phyloP scores from a whole-genome alignment of 1,284 basidiomycete species.

The Coniferiporia sulphurascens region DNA sequence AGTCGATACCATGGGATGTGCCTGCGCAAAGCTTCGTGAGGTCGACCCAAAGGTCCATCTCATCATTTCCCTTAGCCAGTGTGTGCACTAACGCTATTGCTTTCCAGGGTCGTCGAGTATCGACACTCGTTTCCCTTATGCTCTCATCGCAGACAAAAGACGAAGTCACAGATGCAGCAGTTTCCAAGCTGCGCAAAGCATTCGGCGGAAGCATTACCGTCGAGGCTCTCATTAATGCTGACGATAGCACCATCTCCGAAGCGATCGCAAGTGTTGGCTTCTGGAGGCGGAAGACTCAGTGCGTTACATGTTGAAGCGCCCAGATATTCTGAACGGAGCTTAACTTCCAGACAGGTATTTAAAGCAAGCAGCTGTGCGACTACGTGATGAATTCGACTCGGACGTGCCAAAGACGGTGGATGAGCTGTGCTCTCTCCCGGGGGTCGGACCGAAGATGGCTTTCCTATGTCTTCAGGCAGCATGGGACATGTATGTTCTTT shows the following conservation, averaged over 20 bases:
- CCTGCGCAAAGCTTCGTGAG: slow-evolving; percentile 58
- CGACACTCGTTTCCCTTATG: slow-evolving; percentile 91
- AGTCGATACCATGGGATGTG: slow-evolving; percentile 91
- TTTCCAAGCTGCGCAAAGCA: slow-evolving; percentile 66
- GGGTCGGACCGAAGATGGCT: slow-evolving; percentile 93
- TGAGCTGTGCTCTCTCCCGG: slow-evolving; percentile 77
- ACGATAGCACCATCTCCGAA: slow-evolving; percentile 56
- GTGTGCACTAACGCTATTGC: too few species aligned
- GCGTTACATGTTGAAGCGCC: slow-evolving; percentile 21
- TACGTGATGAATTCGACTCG: slow-evolving; percentile 68
- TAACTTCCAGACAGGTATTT: slow-evolving; percentile 49
- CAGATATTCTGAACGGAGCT: not conserved
- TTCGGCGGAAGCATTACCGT: slow-evolving; percentile 79
- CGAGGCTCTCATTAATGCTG: slow-evolving; percentile 63
- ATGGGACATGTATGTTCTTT: slow-evolving; percentile 68
- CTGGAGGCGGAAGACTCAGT: slow-evolving; percentile 85
- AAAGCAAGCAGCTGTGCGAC: slow-evolving; percentile 61
- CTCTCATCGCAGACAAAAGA: slow-evolving; percentile 95
- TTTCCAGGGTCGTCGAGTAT: slow-evolving; percentile 68
- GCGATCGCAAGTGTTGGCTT: slow-evolving; percentile 91
- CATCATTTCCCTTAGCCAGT: not conserved
- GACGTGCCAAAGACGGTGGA: slow-evolving; percentile 87
- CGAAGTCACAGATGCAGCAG: slow-evolving; percentile 82
- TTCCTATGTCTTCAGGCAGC: slow-evolving; percentile 79
- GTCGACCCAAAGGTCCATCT: slow-evolving; percentile 58